Evolutionary conservation across 768 basidiomycete genomes (phyloP), one percentile per base, ranked within the genome.

Genomic region (Harrya chromipes): DNA sequence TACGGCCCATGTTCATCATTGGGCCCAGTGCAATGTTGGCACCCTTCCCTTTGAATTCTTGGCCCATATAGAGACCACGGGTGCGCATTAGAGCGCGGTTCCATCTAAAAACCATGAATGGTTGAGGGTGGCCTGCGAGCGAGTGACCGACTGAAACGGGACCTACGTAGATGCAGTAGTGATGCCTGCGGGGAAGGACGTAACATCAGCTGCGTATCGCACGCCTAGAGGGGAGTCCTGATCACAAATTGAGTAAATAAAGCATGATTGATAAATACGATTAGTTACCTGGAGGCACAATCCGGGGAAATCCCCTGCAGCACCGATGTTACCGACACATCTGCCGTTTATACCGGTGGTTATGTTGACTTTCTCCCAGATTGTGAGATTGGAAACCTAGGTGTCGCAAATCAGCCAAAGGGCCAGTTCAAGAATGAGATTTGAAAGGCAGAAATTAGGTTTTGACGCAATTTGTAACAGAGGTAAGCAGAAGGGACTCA

Each of bases 1-100:
- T 69, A n/a, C 89, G 81, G 1, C 85, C 88, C 73, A 94, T 80
- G 64, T 94, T 93, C 83, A 90, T 93, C 85, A 89, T 89, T 0
- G 90, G 80, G 21, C 78, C 81, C 7, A 94, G 76, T 10, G 83
- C 85, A 42, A 94, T 72, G 57, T 97, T 81, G 40, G 89, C 83
- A 20, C 94, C 94, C 63, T 94, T 93, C 23, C 81, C 83, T 48
- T 76, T 76, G 70, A 90, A 86, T 65, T 98, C 94, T 46, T 75
- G 61, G n/a, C 92, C 94, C 81, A 97, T 87, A 35, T 79, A 83
- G 5, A 80, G 61, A 3, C 89, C 93, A 23, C 93, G 83, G 16
- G 72, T 69, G 44, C 91, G 87, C 48, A 95, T 83, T 26, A 95
- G 74, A 10, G 76, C 74, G 35, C 87, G 88, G 58, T 91, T 90